Conservation (phyloP, 2,329 filamentous ascomycete genomes). For the Corinectria fuckeliana region DNA sequence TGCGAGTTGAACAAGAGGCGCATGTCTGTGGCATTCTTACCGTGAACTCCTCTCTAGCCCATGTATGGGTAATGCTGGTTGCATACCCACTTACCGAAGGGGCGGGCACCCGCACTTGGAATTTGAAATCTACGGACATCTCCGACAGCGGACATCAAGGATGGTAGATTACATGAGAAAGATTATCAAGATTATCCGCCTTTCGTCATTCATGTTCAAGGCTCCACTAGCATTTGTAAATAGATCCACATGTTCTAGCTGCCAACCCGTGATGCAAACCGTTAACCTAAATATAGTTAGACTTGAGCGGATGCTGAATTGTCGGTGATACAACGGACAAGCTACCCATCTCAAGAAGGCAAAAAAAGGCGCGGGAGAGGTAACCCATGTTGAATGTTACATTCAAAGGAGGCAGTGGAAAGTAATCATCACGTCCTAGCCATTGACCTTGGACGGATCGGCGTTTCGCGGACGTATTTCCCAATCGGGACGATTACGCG, state of each 20-base stretch:
- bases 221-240: neutral
- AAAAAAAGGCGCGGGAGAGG: too few species aligned
- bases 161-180: neutral
- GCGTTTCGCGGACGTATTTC: neutral
- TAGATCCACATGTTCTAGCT: neutral
- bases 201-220: neutral
- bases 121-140: too few species aligned
- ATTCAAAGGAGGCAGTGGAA: neutral
- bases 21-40: neutral
- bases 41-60: neutral
- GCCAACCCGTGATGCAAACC: neutral
- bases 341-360: too few species aligned
- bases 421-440: too few species aligned
- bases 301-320: neutral
- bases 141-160: neutral
- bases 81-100: neutral
- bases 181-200: neutral
- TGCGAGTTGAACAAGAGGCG: neutral
- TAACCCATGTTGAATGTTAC: neutral
- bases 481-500: neutral
- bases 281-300: neutral
- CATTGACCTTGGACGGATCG: neutral
- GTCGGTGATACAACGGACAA: neutral
- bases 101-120: too few species aligned
- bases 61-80: neutral